Evolutionary conservation across 768 basidiomycete genomes (phyloP).

Genomic region (Russula olivacea): DNA sequence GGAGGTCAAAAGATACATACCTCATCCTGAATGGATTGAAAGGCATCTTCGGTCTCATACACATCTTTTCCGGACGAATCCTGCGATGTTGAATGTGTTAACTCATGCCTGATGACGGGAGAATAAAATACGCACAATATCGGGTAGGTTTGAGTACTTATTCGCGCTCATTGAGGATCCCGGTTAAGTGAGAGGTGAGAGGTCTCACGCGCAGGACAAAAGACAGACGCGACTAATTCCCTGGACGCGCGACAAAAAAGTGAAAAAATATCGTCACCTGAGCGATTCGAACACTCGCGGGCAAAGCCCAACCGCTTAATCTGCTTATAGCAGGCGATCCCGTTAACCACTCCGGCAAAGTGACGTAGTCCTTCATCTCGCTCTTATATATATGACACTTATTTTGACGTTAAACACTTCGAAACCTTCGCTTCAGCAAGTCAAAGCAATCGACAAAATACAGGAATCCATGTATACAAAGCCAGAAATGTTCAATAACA

Average conservation of each 20-base stretch:
- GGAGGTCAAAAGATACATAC: slow-evolving; percentile 37
- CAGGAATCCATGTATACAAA: background rate
- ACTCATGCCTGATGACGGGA: background rate
- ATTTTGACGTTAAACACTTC: background rate
- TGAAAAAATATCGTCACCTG: slow-evolving; percentile 29
- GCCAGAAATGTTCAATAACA: background rate
- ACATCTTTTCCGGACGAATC: slow-evolving; percentile 81
- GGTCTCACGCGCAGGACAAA: background rate
- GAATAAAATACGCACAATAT: slow-evolving; percentile 58
- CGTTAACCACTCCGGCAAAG: slow-evolving; percentile 95
- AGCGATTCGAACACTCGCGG: slow-evolving; percentile 34
- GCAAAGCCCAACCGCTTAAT: slow-evolving; percentile 32
- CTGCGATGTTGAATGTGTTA: slow-evolving; percentile 37
- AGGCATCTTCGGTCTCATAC: slow-evolving; percentile 84
- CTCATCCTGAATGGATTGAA: slow-evolving; percentile 46
- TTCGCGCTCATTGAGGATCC: slow-evolving; percentile 30
- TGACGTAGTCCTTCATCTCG: slow-evolving; percentile 35
- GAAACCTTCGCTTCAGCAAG: background rate
- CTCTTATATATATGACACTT: background rate
- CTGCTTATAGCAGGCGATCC: slow-evolving; percentile 39
- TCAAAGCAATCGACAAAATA: background rate
- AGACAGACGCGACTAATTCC: background rate
- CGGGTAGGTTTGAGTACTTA: slow-evolving; percentile 88
- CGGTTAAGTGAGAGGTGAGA: background rate
- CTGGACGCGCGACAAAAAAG: background rate